Percentiles rank a stretch among this genome's conserved stretches.
Evolutionary conservation across 164 flowering plant genomes (phyloP).

Genomic region (Liquidambar formosana): DNA sequence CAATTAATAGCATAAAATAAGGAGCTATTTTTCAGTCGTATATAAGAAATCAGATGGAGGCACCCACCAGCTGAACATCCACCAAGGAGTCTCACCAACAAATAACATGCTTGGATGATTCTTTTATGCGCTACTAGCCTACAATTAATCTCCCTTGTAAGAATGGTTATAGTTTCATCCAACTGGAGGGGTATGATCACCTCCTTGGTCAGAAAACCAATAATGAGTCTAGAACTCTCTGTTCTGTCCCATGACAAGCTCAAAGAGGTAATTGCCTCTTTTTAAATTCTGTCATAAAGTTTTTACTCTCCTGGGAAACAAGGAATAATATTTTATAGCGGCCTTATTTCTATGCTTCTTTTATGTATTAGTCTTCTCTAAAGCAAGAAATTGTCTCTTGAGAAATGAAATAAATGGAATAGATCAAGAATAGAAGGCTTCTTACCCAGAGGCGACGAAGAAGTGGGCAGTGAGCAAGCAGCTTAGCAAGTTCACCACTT

Average conservation of each 20-base stretch:
- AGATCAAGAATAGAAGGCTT: background rate
- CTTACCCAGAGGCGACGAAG: constrained; percentile 60
- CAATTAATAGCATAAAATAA: too few species aligned
- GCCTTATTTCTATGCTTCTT: background rate
- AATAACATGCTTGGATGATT: background rate
- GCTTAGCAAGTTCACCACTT: constrained; percentile 54
- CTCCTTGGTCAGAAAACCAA: background rate
- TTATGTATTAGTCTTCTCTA: background rate
- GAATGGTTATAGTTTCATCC: background rate
- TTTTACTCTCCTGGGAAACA: too few species aligned
- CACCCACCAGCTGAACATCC: background rate
- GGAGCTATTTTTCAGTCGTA: too few species aligned
- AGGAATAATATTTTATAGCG: too few species aligned
- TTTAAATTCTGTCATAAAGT: too few species aligned
- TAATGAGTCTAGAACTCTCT: too few species aligned
- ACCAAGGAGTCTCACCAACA: background rate
- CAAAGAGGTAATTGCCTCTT: too few species aligned
- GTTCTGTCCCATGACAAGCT: too few species aligned
- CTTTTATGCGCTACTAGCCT: too few species aligned
- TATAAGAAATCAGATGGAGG: background rate
- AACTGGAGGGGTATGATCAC: background rate
- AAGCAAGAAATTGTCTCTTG: background rate
- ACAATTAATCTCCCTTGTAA: too few species aligned
- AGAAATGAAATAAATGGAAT: background rate
- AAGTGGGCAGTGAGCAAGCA: constrained; percentile 38